Conservation (phyloP, 192 early-diverging fungal species). For the Coemansia sp. region DNA sequence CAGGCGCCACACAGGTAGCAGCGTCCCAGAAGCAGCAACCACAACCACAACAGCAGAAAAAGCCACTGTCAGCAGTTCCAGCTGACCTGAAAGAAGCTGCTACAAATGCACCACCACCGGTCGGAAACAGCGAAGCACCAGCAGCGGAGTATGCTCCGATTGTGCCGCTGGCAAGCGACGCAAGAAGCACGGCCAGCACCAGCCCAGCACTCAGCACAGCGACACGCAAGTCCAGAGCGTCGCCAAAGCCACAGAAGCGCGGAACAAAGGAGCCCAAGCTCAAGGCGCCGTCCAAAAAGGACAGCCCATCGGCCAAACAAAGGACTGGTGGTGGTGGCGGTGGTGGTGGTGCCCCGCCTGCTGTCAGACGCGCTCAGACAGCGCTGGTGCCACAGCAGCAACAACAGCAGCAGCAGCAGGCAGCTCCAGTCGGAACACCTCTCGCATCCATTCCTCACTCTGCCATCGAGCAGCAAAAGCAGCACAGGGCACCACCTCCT, state of each 20-base stretch:
- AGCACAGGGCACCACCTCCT: neutral
- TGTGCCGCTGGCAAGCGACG: neutral
- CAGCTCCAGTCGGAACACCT: neutral
- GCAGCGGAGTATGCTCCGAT: neutral
- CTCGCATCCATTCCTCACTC: no score
- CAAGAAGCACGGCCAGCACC: slow-evolving; percentile 8
- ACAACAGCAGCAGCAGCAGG: neutral
- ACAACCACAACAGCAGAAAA: neutral
- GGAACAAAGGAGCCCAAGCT: slow-evolving; percentile 15
- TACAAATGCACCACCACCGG: neutral
- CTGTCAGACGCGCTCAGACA: neutral
- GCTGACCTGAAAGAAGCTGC: neutral
- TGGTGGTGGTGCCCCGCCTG: neutral
- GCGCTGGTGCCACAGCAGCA: neutral
- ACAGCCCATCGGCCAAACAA: neutral
- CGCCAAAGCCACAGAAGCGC: slow-evolving; percentile 17
- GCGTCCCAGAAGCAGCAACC: neutral
- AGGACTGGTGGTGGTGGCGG: neutral
- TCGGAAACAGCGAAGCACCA: neutral
- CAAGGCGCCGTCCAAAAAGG: slow-evolving; percentile 11
- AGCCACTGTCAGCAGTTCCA: neutral
- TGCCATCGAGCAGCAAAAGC: neutral
- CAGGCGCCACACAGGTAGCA: neutral
- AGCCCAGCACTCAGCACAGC: slow-evolving; percentile 43
- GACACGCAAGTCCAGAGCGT: slow-evolving; percentile 24